These are phyloP conservation scores for Talaromyces ruber DNA, from an alignment of 495 filamentous ascomycete species.

Conservation along the genomic window DNA sequence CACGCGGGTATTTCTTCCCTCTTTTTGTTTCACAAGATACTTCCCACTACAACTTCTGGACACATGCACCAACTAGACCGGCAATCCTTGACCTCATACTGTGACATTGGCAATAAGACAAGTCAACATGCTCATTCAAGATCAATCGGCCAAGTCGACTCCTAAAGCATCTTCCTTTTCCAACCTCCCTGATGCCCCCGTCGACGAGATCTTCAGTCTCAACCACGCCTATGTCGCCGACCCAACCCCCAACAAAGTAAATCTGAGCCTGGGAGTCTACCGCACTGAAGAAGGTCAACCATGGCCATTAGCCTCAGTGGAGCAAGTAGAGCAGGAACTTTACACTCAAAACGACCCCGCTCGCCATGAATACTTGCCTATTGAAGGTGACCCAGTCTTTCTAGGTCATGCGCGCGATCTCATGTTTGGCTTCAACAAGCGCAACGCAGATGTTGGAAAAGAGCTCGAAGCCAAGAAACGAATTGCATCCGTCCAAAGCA, in stretches of 20 bases:
- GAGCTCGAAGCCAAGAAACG: slow-evolving; percentile 22
- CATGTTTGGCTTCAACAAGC: slow-evolving; percentile 34
- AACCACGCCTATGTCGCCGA: slow-evolving; percentile 35
- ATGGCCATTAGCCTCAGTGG: slow-evolving; percentile 40
- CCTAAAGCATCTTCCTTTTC: slow-evolving; percentile 8
- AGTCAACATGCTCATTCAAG: slow-evolving; percentile 11
- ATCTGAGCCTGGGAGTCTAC: slow-evolving; percentile 40
- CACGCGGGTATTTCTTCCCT: neutral
- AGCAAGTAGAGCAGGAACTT: slow-evolving; percentile 34
- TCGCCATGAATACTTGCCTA: slow-evolving; percentile 41
- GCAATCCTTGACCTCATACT: neutral
- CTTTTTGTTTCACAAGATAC: neutral
- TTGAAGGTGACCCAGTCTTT: slow-evolving; percentile 37
- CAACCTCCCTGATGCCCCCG: slow-evolving; percentile 10
- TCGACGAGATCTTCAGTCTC: slow-evolving; percentile 39
- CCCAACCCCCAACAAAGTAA: slow-evolving; percentile 37
- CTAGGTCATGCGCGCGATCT: slow-evolving; percentile 34
- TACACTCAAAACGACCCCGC: slow-evolving; percentile 27
- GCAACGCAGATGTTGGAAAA: slow-evolving; percentile 14
- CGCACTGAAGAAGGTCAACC: slow-evolving; percentile 45
- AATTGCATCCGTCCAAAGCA: slow-evolving; percentile 54
- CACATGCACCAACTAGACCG: neutral
- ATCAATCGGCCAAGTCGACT: slow-evolving; percentile 1
- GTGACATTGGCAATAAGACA: neutral
- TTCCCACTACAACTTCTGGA: neutral